A percentile compares a stretch with the other conserved stretches of the same genome.
Conservation (phyloP, 164 flowering plant species). For the Sedum album region DNA sequence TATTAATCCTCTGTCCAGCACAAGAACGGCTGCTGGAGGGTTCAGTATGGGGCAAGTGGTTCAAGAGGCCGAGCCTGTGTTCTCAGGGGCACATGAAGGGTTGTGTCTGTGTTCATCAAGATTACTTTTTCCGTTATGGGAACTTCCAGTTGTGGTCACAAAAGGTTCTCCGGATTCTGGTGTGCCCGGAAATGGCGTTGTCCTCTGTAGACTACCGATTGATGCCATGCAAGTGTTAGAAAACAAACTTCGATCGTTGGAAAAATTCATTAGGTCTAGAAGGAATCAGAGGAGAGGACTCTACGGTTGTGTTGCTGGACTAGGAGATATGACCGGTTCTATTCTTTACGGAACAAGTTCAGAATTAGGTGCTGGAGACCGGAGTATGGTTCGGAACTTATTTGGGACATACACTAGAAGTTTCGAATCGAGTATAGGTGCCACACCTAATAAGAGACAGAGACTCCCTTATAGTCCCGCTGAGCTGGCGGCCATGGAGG, state of each 20-base stretch:
- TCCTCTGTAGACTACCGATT: constrained; percentile 68
- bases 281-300: constrained; percentile 92
- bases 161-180: constrained; percentile 46
- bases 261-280: constrained; percentile 75
- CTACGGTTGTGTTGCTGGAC: constrained; percentile 87
- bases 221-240: constrained; percentile 87
- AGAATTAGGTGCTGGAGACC: constrained; percentile 51
- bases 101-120: constrained; percentile 88
- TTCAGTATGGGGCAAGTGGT: constrained; percentile 99
- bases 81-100: constrained; percentile 99
- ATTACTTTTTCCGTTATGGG: constrained; percentile 92
- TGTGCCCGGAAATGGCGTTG: constrained; percentile 40
- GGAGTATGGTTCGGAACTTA: constrained; percentile 59
- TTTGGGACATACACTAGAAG: constrained; percentile 65
- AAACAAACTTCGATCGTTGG: constrained; percentile 79
- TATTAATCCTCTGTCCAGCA: constrained; percentile 50
- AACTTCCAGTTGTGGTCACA: constrained; percentile 68
- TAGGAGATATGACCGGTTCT: constrained; percentile 86
- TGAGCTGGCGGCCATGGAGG: constrained; percentile 97
- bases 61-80: constrained; percentile 92
- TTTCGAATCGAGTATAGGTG: constrained; percentile 43
- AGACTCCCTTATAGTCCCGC: constrained; percentile 83
- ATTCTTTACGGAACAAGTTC: constrained; percentile 64
- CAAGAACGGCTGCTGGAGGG: constrained; percentile 79
- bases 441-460: constrained; percentile 65